These are phyloP conservation scores for Colletotrichum paranaense DNA, from an alignment of 2,329 filamentous ascomycete genomes.

Conservation along the genomic window DNA sequence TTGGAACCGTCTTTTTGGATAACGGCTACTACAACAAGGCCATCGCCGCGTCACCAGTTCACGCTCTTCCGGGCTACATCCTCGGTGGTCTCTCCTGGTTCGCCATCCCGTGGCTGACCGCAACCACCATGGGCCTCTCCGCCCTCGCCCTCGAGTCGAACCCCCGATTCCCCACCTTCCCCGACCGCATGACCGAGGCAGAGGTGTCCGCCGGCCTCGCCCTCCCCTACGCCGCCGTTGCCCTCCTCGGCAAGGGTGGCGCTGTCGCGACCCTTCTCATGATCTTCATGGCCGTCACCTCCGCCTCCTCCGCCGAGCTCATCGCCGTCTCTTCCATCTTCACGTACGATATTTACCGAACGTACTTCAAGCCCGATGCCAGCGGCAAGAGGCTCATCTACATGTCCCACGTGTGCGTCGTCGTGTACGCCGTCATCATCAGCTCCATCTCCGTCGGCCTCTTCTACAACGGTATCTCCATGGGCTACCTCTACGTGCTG, in stretches of 20 bases:
- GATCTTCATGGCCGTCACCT: constrained; percentile 87
- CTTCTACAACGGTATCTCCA: constrained; percentile 79
- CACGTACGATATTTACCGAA: constrained; percentile 90
- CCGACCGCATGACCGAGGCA: constrained; percentile 72
- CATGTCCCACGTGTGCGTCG: constrained; percentile 80
- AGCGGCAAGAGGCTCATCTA: constrained; percentile 82
- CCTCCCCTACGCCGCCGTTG: constrained; percentile 80
- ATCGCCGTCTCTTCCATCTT: constrained; percentile 87
- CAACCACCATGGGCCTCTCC: constrained; percentile 83
- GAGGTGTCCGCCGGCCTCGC: constrained; percentile 83
- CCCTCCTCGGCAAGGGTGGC: constrained; percentile 81
- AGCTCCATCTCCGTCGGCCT: constrained; percentile 82
- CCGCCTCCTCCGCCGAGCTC: constrained; percentile 80
- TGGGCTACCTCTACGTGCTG: constrained; percentile 90
- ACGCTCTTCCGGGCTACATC: constrained; percentile 84
- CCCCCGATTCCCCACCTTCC: constrained; percentile 75
- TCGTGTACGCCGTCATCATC: constrained; percentile 79
- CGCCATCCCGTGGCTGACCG: constrained; percentile 85
- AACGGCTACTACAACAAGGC: constrained; percentile 89
- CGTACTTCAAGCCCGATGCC: constrained; percentile 83
- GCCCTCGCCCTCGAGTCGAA: constrained; percentile 80
- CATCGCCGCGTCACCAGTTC: constrained; percentile 81
- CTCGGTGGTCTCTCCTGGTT: constrained; percentile 83
- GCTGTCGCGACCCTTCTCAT: constrained; percentile 79
- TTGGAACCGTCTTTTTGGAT: constrained; percentile 80